Conservation (phyloP, 768 basidiomycete genomes). For the Tricholoma hemisulphureum region DNA sequence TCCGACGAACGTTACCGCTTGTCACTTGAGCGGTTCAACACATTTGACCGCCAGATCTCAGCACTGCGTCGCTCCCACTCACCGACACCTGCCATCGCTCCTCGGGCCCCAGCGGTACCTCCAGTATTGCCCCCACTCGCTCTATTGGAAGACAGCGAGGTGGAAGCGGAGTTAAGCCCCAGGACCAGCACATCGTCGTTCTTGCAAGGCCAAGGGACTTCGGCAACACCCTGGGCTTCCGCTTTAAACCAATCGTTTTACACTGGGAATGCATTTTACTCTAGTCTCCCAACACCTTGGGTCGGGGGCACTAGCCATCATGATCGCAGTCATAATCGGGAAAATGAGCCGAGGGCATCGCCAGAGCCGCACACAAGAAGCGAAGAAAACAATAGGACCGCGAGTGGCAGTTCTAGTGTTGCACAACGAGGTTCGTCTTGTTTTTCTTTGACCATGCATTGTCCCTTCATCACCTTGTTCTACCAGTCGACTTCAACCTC, state of each 20-base stretch:
- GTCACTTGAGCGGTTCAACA: slow-evolving; percentile 51
- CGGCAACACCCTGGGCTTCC: not conserved
- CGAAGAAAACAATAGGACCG: not conserved
- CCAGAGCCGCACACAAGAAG: not conserved
- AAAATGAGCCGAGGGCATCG: not conserved
- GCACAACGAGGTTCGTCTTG: not conserved
- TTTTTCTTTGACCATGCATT: no score
- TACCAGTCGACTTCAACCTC: not conserved
- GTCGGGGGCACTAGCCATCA: not conserved
- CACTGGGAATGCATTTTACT: not conserved
- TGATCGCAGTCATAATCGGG: not conserved
- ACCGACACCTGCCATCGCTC: slow-evolving; percentile 6
- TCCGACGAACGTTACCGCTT: slow-evolving; percentile 40
- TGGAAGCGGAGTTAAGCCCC: not conserved
- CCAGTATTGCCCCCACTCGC: slow-evolving; percentile 37
- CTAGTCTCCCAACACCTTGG: not conserved
- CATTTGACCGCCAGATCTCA: slow-evolving; percentile 54
- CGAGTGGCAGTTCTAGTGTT: no score
- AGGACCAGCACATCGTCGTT: not conserved
- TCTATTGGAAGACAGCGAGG: slow-evolving; percentile 20
- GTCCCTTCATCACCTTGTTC: not conserved
- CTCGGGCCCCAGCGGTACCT: slow-evolving; percentile 29
- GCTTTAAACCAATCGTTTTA: not conserved
- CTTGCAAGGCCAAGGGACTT: not conserved
- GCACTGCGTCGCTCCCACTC: slow-evolving; percentile 42